Base-by-base conservation (phyloP, 2,329 filamentous ascomycete species). In the Elsinoe perseae region DNA sequence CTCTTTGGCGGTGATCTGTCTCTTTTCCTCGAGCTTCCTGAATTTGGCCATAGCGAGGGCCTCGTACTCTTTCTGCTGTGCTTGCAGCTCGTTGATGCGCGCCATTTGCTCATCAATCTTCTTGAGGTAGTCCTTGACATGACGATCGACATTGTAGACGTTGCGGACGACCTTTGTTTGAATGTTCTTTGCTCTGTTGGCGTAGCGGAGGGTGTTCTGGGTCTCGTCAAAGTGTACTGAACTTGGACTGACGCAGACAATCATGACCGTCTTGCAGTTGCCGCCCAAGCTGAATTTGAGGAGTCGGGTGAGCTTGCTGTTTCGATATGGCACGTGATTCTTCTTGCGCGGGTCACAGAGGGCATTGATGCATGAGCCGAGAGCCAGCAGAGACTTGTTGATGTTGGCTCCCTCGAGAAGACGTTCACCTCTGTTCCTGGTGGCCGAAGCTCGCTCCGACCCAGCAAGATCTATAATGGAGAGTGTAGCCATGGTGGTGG, bases 81-180 rank as follows among this genome's bases (percentile, higher is more conserved):
- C 87, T 73, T 93, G 90, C 56, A 98, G 81, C 69, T 97, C 91
- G 64, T 95, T 95, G 70, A 98, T 98, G 66, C 96, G 73, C n/a
- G 84, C 86, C 80, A 95, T 91, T 70, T 98, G 92, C 73, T 98
- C 93, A 68, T 98, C 92, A 65, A 98, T 98, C 79, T 97, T 97
- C 76, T 96, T 93, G 69, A 98, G 74, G 73, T 95, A 98, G 72
- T 98, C 93, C 76, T 98, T 98, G 66, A 98, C 93, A 73, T 98
- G 93, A 60, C 93, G 87, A 70, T 98, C 96, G 61, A 98, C 93
- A 70, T 98, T 98, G 75, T 95, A 98, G 21, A 97, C 91, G 68
- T 98, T 98, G 66, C 91, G 85, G n/a, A 93, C 96, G 57, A 96
- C 90, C 78, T 98, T 98, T 58, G 93, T 98, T 75, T 97, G 95